Evolutionary conservation across 2,329 filamentous ascomycete species (phyloP).

Genomic region (Diplodia intermedia): DNA sequence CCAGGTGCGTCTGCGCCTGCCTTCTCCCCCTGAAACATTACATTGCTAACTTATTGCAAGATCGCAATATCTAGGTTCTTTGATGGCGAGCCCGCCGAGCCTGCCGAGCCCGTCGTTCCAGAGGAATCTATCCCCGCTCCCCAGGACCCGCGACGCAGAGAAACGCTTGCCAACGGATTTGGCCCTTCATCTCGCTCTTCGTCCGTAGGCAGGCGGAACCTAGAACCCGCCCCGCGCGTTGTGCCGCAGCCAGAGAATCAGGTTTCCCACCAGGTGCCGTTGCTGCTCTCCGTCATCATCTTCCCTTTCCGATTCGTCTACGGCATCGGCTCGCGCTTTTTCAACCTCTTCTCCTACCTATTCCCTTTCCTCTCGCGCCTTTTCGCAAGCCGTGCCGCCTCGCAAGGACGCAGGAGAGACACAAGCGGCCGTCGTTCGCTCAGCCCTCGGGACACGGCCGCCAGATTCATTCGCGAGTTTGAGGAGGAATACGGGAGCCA

Average conservation of each 20-base stretch:
- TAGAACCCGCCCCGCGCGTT: slow-evolving; percentile 80
- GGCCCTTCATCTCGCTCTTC: slow-evolving; percentile 46
- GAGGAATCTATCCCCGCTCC: slow-evolving; percentile 73
- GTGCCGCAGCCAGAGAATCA: slow-evolving; percentile 75
- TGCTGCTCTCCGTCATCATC: slow-evolving; percentile 79
- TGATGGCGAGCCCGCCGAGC: slow-evolving; percentile 89
- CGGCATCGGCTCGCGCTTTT: slow-evolving; percentile 70
- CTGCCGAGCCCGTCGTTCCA: slow-evolving; percentile 74
- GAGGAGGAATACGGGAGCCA: slow-evolving; percentile 87
- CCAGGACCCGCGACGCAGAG: slow-evolving; percentile 67
- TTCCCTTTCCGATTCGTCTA: slow-evolving; percentile 83
- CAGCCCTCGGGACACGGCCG: slow-evolving; percentile 84
- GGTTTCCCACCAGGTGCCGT: slow-evolving; percentile 71
- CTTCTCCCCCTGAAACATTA: background rate
- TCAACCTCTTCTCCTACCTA: slow-evolving; percentile 77
- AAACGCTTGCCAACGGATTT: slow-evolving; percentile 70
- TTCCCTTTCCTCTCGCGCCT: slow-evolving; percentile 79
- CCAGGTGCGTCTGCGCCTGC: slow-evolving; percentile 63
- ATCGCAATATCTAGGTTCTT: slow-evolving; percentile 98
- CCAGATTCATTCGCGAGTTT: slow-evolving; percentile 89
- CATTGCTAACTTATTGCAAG: slow-evolving; percentile 54
- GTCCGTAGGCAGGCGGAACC: slow-evolving; percentile 48
- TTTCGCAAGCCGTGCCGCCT: slow-evolving; percentile 59
- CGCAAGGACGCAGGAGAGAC: slow-evolving; percentile 53
- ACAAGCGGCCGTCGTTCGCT: slow-evolving; percentile 76